Base-by-base conservation (phyloP, 1,284 basidiomycete species). In the Gastroboletus turbinatus region DNA sequence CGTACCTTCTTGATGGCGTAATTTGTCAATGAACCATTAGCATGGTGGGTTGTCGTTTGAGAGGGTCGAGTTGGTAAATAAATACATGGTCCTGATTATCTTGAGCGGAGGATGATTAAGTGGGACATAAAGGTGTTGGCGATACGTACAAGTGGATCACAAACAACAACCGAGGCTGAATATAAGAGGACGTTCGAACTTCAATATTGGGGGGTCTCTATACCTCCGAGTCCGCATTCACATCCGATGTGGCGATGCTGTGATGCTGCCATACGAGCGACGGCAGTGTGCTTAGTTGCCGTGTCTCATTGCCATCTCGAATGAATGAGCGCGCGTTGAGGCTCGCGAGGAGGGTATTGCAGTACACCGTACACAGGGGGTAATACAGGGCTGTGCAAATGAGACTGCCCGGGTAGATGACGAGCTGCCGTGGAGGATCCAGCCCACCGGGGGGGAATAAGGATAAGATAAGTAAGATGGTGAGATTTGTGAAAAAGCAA, bases 311-410 rank as follows among this genome's bases (percentile, higher is more conserved):
- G 21, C 50, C 36, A 25, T 54, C 55, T 5, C 64, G 63, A 6
- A 38, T 30, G 45, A 57, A 69, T 30, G 57, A 36, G 21, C 63
- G 70, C 0, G 56, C 51, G 27, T 72, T 71, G 50, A 73, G 61
- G 50, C 60, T 75, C 36, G 63, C 68, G 29, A 75, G 64, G 2
- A 74, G 49, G 27, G 68, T 71, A 55, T 70, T 72, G 46, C 68
- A 63, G 47, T 74, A 72, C 30, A 73, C 59, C 35, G 69, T 62
- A 46, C 71, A 69, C 29, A 73, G 55, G 13, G 73, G 69, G 33
- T 62, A 66, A 38, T 66, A 70, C 23, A 67, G 25, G 11, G 68
- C 63, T n/a, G 55, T 55, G 56, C 63, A 66, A 39, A 64, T 57
- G 49, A 70, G 61, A 38, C 63, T 40, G 25, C 52, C 50, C 1